These are phyloP conservation scores for Tetrapisispora fleetii DNA, from an alignment of 805 yeast species.

Conservation along the genomic window DNA sequence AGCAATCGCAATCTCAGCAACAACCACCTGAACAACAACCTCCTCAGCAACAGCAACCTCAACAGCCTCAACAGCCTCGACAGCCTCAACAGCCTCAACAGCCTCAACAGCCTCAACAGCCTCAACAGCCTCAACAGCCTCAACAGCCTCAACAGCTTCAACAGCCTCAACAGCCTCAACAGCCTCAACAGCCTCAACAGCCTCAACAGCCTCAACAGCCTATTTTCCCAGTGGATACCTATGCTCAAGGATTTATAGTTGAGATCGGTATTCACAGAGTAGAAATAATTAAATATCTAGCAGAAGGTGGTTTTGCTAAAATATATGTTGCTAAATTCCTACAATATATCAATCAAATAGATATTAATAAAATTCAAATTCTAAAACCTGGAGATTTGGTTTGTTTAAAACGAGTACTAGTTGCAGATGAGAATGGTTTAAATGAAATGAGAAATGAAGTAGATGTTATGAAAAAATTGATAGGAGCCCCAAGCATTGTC, in stretches of 20 bases:
- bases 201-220: not conserved
- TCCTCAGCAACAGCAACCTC: not conserved
- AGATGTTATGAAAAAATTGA: slow-evolving; percentile 61
- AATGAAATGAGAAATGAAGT: slow-evolving; percentile 62
- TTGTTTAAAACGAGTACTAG: slow-evolving; percentile 66
- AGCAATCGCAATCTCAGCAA: not conserved
- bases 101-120: not conserved
- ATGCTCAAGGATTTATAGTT: slow-evolving; percentile 38
- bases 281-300: slow-evolving; percentile 44
- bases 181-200: not conserved
- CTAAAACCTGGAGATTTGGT: slow-evolving; percentile 40
- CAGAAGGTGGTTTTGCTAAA: slow-evolving; percentile 76
- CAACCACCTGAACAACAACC: not conserved
- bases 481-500: slow-evolving; percentile 50
- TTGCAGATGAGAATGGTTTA: slow-evolving; percentile 60
- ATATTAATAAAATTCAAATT: slow-evolving; percentile 17
- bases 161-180: not conserved
- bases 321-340: slow-evolving; percentile 55
- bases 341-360: slow-evolving; percentile 19
- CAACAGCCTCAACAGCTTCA: not conserved
- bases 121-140: slow-evolving; percentile 4
- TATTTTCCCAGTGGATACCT: slow-evolving; percentile 8
- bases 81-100: no score
- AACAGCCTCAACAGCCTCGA: no score
- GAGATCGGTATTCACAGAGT: slow-evolving; percentile 55